Evolutionary conservation across 2,329 filamentous ascomycete genomes (phyloP).

Genomic region (Aspergillus latus): DNA sequence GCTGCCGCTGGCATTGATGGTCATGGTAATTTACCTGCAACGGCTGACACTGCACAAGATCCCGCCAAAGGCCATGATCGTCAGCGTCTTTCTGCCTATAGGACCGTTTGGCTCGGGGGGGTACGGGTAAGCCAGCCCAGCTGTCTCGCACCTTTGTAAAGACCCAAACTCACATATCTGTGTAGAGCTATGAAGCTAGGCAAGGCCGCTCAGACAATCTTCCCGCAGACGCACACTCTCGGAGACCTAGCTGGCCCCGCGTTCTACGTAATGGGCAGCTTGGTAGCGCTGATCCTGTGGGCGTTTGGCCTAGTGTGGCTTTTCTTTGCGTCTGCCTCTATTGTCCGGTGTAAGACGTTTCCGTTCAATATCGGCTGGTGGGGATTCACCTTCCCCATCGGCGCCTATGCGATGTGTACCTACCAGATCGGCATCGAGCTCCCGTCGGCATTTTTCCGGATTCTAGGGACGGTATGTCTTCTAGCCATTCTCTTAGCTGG

Average conservation of each 20-base stretch:
- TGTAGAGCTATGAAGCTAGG: constrained; percentile 51
- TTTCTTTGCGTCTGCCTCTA: constrained; percentile 40
- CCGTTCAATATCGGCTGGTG: constrained; percentile 66
- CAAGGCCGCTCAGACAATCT: constrained; percentile 44
- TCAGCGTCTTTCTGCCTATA: constrained; percentile 67
- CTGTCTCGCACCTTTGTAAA: not conserved
- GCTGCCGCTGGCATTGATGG: constrained; percentile 60
- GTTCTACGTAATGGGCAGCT: constrained; percentile 38
- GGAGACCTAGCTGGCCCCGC: constrained; percentile 31
- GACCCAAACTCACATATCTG: not conserved
- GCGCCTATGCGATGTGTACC: constrained; percentile 54
- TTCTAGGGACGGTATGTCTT: constrained; percentile 52
- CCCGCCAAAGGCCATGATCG: constrained; percentile 67
- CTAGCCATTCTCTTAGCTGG: not conserved
- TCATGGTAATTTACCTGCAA: constrained; percentile 69
- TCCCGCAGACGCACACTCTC: constrained; percentile 36
- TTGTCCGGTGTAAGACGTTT: constrained; percentile 41
- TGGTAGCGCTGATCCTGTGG: constrained; percentile 41
- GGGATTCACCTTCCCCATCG: constrained; percentile 61
- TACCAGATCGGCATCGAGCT: constrained; percentile 50
- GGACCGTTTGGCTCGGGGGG: constrained; percentile 67
- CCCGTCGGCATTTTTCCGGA: constrained; percentile 55
- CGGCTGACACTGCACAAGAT: constrained; percentile 66
- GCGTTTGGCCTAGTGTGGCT: constrained; percentile 43
- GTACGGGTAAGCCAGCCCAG: constrained; percentile 46